Evolutionary conservation across 441 rosid genomes (phyloP).

Genomic region (Manihot esculenta): DNA sequence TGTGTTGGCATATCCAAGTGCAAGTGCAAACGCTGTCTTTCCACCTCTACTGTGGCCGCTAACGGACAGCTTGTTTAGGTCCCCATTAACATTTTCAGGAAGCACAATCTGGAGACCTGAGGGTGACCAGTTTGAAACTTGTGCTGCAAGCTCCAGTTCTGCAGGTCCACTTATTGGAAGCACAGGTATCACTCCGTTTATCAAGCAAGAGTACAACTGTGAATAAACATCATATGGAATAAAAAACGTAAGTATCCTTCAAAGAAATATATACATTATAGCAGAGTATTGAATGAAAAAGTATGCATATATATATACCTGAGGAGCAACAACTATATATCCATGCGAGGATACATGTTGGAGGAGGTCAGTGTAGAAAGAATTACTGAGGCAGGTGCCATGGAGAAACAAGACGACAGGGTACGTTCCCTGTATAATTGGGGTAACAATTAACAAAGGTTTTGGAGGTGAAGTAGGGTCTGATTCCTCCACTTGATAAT

Average conservation of each 20-base stretch:
- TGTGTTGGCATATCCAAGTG: slow-evolving; percentile 37
- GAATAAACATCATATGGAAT: background rate
- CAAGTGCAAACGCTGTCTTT: slow-evolving; percentile 48
- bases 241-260: background rate
- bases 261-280: too few species aligned
- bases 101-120: slow-evolving; percentile 31
- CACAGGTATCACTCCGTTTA: slow-evolving; percentile 1
- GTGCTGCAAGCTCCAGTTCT: slow-evolving; percentile 44
- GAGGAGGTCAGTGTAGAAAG: slow-evolving; percentile 45
- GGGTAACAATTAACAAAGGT: slow-evolving; percentile 37
- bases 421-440: slow-evolving; percentile 35
- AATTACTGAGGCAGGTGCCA: slow-evolving; percentile 43
- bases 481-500: slow-evolving; percentile 11
- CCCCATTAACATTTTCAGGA: slow-evolving; percentile 24
- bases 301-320: slow-evolving; percentile 32
- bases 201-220: slow-evolving; percentile 6
- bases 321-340: slow-evolving; percentile 59
- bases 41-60: slow-evolving; percentile 63
- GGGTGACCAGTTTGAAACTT: slow-evolving; percentile 41
- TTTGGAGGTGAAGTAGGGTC: slow-evolving; percentile 35
- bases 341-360: slow-evolving; percentile 55
- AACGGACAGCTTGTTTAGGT: slow-evolving; percentile 31
- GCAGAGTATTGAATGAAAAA: too few species aligned
- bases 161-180: slow-evolving; percentile 25
- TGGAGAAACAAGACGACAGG: slow-evolving; percentile 53